Evolutionary conservation across 257 asterid genomes (phyloP).

Genomic region (Plectranthus barbatus): DNA sequence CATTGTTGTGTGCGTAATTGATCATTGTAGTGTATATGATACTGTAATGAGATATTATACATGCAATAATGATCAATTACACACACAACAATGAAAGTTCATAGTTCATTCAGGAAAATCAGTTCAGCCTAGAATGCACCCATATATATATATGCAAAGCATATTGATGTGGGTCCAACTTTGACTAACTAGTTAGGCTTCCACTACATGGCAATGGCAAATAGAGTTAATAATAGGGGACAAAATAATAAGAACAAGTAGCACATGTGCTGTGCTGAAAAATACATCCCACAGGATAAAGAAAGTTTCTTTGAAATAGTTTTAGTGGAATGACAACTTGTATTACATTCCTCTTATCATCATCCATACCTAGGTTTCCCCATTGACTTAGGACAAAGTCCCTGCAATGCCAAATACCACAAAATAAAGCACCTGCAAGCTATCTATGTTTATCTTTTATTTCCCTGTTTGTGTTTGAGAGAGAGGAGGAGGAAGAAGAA

Average conservation of each 20-base stretch:
- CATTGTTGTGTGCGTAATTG: too few species aligned
- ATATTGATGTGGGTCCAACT: too few species aligned
- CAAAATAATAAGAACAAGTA: neutral
- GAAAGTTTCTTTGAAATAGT: too few species aligned
- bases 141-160: too few species aligned
- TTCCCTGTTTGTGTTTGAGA: neutral
- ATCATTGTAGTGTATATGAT: too few species aligned
- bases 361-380: neutral
- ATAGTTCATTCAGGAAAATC: too few species aligned
- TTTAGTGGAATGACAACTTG: neutral
- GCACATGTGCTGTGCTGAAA: neutral
- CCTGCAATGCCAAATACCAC: neutral
- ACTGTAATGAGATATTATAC: too few species aligned
- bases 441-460: neutral
- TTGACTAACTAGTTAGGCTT: too few species aligned
- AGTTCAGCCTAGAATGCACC: too few species aligned
- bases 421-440: neutral
- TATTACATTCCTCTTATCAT: neutral
- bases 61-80: too few species aligned
- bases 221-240: too few species aligned
- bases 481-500: neutral
- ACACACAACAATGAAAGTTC: too few species aligned
- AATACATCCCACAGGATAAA: neutral
- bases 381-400: neutral
- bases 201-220: neutral